Conservation (phyloP, 23 red algal species). For the Gracilaria domingensis region DNA sequence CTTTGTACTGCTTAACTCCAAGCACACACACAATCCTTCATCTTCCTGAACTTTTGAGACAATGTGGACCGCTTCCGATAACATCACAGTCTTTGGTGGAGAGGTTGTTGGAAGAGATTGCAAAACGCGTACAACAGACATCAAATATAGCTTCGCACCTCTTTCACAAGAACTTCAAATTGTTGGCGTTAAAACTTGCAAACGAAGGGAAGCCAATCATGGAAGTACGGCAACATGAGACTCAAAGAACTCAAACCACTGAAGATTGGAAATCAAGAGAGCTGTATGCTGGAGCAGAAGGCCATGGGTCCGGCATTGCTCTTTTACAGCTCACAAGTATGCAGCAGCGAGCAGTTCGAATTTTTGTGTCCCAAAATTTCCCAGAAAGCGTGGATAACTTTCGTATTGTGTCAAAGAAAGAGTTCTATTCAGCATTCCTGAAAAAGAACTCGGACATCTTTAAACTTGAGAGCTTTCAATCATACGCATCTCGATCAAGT, state of each 20-base stretch:
- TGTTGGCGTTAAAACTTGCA: neutral
- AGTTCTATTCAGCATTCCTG: no score
- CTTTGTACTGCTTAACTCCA: neutral
- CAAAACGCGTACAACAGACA: neutral
- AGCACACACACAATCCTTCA: slow-evolving; percentile 11
- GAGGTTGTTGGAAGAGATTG: neutral
- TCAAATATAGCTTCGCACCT: neutral
- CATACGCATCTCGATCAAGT: neutral
- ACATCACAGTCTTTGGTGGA: slow-evolving; percentile 6
- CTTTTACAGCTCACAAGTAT: no score
- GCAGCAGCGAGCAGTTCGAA: no score
- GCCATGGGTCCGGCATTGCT: no score
- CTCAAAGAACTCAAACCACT: neutral
- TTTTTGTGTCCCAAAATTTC: no score
- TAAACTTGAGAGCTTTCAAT: neutral
- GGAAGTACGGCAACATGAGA: no score
- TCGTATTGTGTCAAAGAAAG: no score
- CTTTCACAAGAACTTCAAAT: neutral
- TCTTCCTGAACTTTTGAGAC: neutral
- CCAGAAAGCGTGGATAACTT: no score
- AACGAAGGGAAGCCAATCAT: neutral
- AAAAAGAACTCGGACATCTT: no score
- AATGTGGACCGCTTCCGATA: neutral
- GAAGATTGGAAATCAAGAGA: no score
- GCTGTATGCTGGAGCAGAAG: no score